Conservation (phyloP, 768 basidiomycete genomes). For the Xanthoconium purpureum region DNA sequence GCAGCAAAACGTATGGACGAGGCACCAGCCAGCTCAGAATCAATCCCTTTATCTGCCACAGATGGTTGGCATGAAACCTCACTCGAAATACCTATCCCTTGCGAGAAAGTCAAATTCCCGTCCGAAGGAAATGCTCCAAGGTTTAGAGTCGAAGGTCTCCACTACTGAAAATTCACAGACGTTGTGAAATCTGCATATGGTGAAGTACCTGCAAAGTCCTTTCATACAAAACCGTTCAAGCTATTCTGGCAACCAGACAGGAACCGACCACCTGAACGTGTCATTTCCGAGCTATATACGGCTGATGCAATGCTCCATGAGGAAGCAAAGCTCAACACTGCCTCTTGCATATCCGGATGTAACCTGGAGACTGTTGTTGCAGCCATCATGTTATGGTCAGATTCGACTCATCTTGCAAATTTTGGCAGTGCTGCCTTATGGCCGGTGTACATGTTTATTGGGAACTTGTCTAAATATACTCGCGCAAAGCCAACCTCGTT, state of each 20-base stretch:
- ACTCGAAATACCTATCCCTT: not conserved
- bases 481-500: not conserved
- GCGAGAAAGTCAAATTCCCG: not conserved
- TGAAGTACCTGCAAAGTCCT: conserved; percentile 8
- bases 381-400: conserved; percentile 24
- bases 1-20: too few relatives aligned
- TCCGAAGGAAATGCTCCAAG: not conserved
- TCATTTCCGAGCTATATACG: not conserved
- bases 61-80: not conserved
- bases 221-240: conserved; percentile 16
- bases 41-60: too few relatives aligned
- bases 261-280: not conserved
- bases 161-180: conserved; percentile 19
- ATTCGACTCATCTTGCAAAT: conserved; percentile 22
- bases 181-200: conserved; percentile 26
- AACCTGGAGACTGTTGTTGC: conserved; percentile 4
- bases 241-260: conserved; percentile 15
- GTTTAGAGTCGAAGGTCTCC: conserved; percentile 19
- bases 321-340: not conserved
- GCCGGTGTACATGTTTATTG: conserved; percentile 14
- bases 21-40: too few relatives aligned
- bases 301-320: not conserved
- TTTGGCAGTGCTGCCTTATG: conserved; percentile 17
- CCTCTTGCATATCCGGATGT: not conserved
- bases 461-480: conserved; percentile 2